Evolutionary conservation across 192 early-diverging fungal genomes (phyloP).

Genomic region (Podila verticillata): DNA sequence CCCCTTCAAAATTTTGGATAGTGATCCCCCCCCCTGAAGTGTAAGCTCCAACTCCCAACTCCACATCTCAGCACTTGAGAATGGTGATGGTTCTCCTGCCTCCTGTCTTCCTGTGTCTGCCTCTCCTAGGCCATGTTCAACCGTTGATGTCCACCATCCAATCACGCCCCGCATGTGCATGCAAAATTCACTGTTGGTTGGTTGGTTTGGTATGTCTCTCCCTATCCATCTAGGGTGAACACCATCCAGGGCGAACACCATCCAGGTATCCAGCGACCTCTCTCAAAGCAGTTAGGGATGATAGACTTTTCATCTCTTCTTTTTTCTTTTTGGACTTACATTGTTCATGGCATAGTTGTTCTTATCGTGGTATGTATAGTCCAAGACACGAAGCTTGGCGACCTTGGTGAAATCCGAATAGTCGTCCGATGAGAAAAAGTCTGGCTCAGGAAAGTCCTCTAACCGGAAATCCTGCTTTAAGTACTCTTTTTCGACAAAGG

Average conservation of each 20-base stretch:
- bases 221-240: too few relatives aligned
- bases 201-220: too few relatives aligned
- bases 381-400: constrained; percentile 64
- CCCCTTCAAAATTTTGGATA: too few relatives aligned
- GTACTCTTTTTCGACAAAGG: constrained; percentile 65
- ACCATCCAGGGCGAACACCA: too few relatives aligned
- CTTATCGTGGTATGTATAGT: constrained; percentile 73
- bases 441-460: constrained; percentile 69
- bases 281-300: too few relatives aligned
- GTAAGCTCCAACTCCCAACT: too few relatives aligned
- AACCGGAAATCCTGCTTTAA: constrained; percentile 64
- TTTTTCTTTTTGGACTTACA: constrained; percentile 45
- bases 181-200: too few relatives aligned
- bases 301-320: too few relatives aligned
- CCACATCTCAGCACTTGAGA: not conserved
- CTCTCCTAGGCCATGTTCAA: not conserved
- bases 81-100: not conserved
- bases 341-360: constrained; percentile 76
- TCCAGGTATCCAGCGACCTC: too few relatives aligned
- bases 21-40: not conserved
- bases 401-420: constrained; percentile 66
- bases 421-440: constrained; percentile 71
- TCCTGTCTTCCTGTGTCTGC: not conserved
- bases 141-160: not conserved
- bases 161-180: too few relatives aligned